A percentile compares a stretch with the other conserved stretches of the same genome.
These are phyloP conservation scores for Saksenaea vasiformis DNA, from an alignment of 371 early-diverging fungal genomes.

Conservation along the genomic window DNA sequence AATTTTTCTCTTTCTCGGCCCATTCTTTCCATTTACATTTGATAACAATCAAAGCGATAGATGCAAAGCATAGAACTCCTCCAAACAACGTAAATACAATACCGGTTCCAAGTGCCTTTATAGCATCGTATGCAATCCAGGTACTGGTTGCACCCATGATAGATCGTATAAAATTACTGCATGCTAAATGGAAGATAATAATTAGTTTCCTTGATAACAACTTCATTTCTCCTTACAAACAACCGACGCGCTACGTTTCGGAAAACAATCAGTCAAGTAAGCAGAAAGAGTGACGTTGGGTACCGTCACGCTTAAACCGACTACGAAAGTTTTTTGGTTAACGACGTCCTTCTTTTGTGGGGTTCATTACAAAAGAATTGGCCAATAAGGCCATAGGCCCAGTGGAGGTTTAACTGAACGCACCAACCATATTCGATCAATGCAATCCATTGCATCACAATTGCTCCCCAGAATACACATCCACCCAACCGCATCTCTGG, in stretches of 20 bases:
- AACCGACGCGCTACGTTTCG: slow-evolving; percentile 42
- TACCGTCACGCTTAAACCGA: slow-evolving; percentile 33
- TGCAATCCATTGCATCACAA: slow-evolving; percentile 20
- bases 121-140: slow-evolving; percentile 33
- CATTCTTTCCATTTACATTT: slow-evolving; percentile 24
- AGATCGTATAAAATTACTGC: slow-evolving; percentile 46
- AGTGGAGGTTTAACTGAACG: slow-evolving; percentile 41
- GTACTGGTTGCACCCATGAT: slow-evolving; percentile 43
- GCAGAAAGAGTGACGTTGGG: slow-evolving; percentile 42
- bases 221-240: slow-evolving; percentile 24
- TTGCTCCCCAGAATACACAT: slow-evolving; percentile 15
- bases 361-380: slow-evolving; percentile 38
- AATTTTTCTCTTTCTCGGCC: slow-evolving; percentile 10
- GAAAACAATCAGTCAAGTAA: slow-evolving; percentile 48
- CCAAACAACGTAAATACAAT: slow-evolving; percentile 37
- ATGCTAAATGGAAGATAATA: slow-evolving; percentile 23
- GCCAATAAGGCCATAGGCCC: slow-evolving; percentile 35
- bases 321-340: slow-evolving; percentile 9
- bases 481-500: slow-evolving; percentile 47
- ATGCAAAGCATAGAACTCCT: slow-evolving; percentile 11
- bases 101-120: slow-evolving; percentile 32
- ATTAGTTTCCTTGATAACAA: neutral
- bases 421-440: slow-evolving; percentile 48
- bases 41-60: slow-evolving; percentile 17
- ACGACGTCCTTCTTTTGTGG: neutral